phyloP scores from a whole-genome alignment of 139 green algal species.

The Picochlorum sp. region DNA sequence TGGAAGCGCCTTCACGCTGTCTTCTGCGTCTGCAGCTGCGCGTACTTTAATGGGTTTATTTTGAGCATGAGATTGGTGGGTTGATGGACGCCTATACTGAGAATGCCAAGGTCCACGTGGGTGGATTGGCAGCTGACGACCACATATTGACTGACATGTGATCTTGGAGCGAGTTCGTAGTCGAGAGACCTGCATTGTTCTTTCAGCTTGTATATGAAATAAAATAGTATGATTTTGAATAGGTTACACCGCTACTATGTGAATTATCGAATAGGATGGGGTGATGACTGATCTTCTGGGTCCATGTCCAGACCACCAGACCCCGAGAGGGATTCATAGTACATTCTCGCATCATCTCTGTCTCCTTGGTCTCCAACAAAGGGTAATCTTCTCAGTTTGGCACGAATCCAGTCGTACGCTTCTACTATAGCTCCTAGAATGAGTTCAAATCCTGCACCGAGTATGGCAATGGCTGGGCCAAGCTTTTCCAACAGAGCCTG shows the following conservation, averaged over 20 bases:
- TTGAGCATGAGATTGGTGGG: too few relatives aligned
- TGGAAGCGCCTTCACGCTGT: too few relatives aligned
- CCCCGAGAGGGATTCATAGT: conserved; percentile 14
- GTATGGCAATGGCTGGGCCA: conserved; percentile 4
- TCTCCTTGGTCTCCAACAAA: not conserved
- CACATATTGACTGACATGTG: too few relatives aligned
- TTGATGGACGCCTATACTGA: too few relatives aligned
- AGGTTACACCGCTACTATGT: not conserved
- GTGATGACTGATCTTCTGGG: conserved; percentile 25
- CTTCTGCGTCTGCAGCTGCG: too few relatives aligned
- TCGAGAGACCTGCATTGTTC: too few relatives aligned
- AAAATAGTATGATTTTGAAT: not conserved
- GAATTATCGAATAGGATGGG: conserved; percentile 5
- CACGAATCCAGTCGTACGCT: conserved; percentile 19
- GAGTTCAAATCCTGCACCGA: conserved; percentile 6
- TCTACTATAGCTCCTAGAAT: conserved; percentile 17
- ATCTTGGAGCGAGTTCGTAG: too few relatives aligned
- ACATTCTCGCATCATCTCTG: conserved; percentile 5
- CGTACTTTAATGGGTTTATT: too few relatives aligned
- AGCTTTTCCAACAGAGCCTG: not conserved
- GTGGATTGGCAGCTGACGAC: too few relatives aligned
- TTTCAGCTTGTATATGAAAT: not conserved
- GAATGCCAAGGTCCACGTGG: too few relatives aligned
- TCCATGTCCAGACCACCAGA: conserved; percentile 23
- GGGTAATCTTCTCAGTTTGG: conserved; percentile 3